Evolutionary conservation across 2,329 filamentous ascomycete genomes (phyloP), one percentile per base, ranked within the genome.

Genomic region (Didymella keratinophila): DNA sequence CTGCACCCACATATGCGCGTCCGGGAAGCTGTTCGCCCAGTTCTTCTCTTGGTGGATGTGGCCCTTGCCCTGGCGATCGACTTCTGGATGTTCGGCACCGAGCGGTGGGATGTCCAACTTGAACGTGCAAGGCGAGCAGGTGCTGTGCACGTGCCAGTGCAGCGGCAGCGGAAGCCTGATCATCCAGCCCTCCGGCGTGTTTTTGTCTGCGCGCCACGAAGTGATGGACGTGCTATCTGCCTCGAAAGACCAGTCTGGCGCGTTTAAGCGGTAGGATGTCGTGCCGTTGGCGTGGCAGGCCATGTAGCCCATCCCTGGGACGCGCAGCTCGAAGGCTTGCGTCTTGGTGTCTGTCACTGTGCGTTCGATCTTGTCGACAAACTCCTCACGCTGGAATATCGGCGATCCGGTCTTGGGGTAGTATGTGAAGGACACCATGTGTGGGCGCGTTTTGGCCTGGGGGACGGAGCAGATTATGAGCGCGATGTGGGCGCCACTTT

Each of bases 141-240:
- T 73, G 1, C 79, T 80, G 30, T 82, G 79, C 4, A 83, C 82
- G 60, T 83, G 80, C 82, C 81, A 84, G 60, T 83, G 82, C 2
- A 84, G 66, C 1, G 82, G 82, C 0, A 84, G 67, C 0, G 81
- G 81, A 0, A 83, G 71, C 20, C 78, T 58, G 4, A 79, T 76
- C n/a, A 83, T 73, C 59, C 71, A 73, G 37, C 78, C 77, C 62
- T 83, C 81, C 0, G 82, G 82, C 1, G 80, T 82, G 34, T 25
- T 62, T 44, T 71, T 68, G 23, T 57, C 53, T 18, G 58, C 10
- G 64, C 71, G 16, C 81, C 81, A 83, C 2, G 78, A 71, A 1
- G 71, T 78, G 21, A 74, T 73, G 1, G 67, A 68, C 1, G 65
- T 75, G 1, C 79, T 76, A n/a, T 72, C 78, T 2, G 78, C 79